These are phyloP conservation scores for Gracilaria gracilis DNA, from an alignment of 23 red algal species.

Conservation along the genomic window DNA sequence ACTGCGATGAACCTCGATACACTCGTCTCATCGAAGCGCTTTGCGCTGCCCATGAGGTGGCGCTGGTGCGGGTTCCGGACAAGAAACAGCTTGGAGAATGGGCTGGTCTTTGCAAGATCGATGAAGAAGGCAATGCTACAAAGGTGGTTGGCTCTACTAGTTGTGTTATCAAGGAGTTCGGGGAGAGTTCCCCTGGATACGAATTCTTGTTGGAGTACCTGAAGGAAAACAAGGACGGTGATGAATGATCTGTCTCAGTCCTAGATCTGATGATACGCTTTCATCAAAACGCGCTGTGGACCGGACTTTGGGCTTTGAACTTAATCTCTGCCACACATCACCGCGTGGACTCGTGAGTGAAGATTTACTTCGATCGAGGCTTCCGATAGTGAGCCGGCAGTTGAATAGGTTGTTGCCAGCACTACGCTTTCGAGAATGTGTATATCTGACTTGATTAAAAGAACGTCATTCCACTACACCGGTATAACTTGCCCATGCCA, in stretches of 20 bases:
- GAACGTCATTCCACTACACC: slow-evolving; percentile 33
- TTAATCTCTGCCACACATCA: neutral
- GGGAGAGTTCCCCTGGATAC: slow-evolving; percentile 90
- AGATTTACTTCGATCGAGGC: neutral
- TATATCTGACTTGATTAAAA: neutral
- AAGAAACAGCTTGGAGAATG: slow-evolving; percentile 98
- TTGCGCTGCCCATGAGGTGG: slow-evolving; percentile 86
- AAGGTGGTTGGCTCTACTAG: slow-evolving; percentile 92
- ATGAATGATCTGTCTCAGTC: neutral
- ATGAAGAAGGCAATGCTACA: slow-evolving; percentile 91
- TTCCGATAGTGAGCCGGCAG: neutral
- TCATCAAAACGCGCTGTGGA: neutral
- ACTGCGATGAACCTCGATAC: slow-evolving; percentile 90
- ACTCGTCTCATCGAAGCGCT: slow-evolving; percentile 85
- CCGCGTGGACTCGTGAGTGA: neutral
- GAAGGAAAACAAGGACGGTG: slow-evolving; percentile 81
- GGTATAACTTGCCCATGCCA: slow-evolving; percentile 66
- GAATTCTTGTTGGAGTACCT: slow-evolving; percentile 96
- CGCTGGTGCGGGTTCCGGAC: slow-evolving; percentile 90
- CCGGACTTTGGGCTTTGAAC: neutral
- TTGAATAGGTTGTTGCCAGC: neutral
- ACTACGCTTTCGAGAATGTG: neutral
- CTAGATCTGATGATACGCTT: neutral
- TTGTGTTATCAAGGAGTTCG: slow-evolving; percentile 99
- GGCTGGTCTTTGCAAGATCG: slow-evolving; percentile 97